Conservation (phyloP, 768 basidiomycete species). For the Pisolithus sp. region DNA sequence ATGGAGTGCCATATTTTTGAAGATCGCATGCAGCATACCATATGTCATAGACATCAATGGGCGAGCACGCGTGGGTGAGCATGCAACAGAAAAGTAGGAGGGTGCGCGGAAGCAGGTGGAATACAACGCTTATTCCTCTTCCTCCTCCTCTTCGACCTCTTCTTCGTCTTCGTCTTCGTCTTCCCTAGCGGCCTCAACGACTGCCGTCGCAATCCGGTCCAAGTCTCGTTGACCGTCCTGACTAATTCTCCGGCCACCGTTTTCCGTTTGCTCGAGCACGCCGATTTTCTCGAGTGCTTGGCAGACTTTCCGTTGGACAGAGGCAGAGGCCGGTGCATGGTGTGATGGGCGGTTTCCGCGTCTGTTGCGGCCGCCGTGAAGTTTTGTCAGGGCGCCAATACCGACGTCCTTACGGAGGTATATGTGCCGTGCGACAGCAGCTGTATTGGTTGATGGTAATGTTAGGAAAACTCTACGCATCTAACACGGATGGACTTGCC, state of each 20-base stretch:
- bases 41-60: slow-evolving; percentile 25
- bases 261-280: slow-evolving; percentile 87
- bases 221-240: slow-evolving; percentile 96
- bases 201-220: slow-evolving; percentile 88
- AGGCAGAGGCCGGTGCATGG: slow-evolving; percentile 79
- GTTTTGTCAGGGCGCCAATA: slow-evolving; percentile 88
- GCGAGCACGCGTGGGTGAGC: slow-evolving; percentile 15
- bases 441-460: slow-evolving; percentile 33
- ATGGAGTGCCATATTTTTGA: slow-evolving; percentile 25
- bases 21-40: slow-evolving; percentile 36
- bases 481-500: slow-evolving; percentile 46
- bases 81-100: slow-evolving; percentile 15
- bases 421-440: slow-evolving; percentile 96
- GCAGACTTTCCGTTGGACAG: slow-evolving; percentile 91
- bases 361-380: slow-evolving; percentile 93
- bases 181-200: slow-evolving; percentile 71
- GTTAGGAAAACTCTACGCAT: not conserved
- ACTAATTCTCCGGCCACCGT: slow-evolving; percentile 92
- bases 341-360: slow-evolving; percentile 96
- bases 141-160: slow-evolving; percentile 51
- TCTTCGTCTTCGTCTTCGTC: slow-evolving; percentile 73
- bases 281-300: slow-evolving; percentile 99
- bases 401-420: slow-evolving; percentile 98
- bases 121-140: slow-evolving; percentile 27
- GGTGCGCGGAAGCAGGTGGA: slow-evolving; percentile 8